phyloP scores from a whole-genome alignment of 371 early-diverging fungal genomes.

The Syncephalastrum contaminatum region DNA sequence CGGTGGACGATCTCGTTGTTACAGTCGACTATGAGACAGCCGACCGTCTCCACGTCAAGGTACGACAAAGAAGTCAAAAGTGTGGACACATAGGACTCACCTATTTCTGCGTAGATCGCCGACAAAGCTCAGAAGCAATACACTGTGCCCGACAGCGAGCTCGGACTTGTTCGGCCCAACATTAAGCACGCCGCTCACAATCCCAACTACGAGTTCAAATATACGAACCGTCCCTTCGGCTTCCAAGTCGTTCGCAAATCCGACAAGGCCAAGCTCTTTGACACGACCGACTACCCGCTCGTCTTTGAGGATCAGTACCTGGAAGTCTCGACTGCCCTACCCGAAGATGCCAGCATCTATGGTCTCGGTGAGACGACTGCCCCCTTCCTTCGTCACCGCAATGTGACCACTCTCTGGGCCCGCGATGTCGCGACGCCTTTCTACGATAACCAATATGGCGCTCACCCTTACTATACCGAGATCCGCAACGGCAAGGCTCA shows the following conservation, averaged over 20 bases:
- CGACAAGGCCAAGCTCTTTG: constrained; percentile 53
- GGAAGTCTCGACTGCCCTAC: constrained; percentile 55
- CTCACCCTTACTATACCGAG: constrained; percentile 74
- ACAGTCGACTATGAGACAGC: constrained; percentile 51
- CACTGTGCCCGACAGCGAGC: constrained; percentile 52
- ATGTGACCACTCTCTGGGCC: constrained; percentile 51
- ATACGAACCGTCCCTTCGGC: constrained; percentile 50
- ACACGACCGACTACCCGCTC: constrained; percentile 55
- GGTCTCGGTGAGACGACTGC: constrained; percentile 64
- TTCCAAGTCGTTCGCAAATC: constrained; percentile 54
- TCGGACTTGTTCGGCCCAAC: constrained; percentile 33
- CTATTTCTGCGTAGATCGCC: constrained; percentile 27
- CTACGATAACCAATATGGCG: constrained; percentile 66
- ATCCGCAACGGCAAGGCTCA: constrained; percentile 61
- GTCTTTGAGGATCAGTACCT: constrained; percentile 73
- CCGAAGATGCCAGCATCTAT: constrained; percentile 62
- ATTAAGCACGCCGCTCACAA: constrained; percentile 17
- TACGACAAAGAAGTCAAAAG: constrained; percentile 4
- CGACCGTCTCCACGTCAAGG: constrained; percentile 51
- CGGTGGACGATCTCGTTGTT: constrained; percentile 39
- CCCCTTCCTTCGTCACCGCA: constrained; percentile 3
- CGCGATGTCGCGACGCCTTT: constrained; percentile 56
- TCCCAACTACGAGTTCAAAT: constrained; percentile 42
- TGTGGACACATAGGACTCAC: neutral
- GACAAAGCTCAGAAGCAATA: constrained; percentile 49